A percentile compares a stretch with the other conserved stretches of the same genome.
These are phyloP conservation scores for Aciculosporium take DNA, from an alignment of 2,329 filamentous ascomycete genomes.

Conservation along the genomic window DNA sequence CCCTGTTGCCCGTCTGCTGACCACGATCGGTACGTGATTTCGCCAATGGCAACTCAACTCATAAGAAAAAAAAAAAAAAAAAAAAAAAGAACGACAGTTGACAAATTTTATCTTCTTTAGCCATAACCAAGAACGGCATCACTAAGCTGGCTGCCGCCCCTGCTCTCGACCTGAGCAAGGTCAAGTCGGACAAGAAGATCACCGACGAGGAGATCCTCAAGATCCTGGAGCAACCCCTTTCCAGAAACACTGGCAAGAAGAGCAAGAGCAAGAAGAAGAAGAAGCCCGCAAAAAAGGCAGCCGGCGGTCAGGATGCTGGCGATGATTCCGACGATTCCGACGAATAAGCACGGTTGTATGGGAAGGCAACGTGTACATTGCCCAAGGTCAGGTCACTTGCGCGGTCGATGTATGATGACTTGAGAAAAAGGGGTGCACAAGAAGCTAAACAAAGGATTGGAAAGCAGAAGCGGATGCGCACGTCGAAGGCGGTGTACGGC, in stretches of 20 bases:
- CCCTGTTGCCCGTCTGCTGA: slow-evolving; percentile 74
- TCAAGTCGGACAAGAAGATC: slow-evolving; percentile 96
- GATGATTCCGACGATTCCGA: slow-evolving; percentile 20
- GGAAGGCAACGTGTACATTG: not conserved
- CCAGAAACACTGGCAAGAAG: slow-evolving; percentile 81
- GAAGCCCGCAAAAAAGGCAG: slow-evolving; percentile 36
- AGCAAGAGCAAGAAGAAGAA: slow-evolving; percentile 75
- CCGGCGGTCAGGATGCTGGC: slow-evolving; percentile 20
- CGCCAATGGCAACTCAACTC: no score
- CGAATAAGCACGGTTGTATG: slow-evolving; percentile 7
- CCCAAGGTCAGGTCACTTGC: not conserved
- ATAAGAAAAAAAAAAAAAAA: no score
- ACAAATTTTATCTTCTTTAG: slow-evolving; percentile 18
- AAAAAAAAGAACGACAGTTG: slow-evolving; percentile 26
- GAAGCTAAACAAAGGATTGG: not conserved
- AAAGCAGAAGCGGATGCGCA: not conserved
- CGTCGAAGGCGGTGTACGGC: not conserved
- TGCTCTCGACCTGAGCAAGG: slow-evolving; percentile 61
- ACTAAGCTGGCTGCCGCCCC: slow-evolving; percentile 70
- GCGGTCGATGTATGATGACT: not conserved
- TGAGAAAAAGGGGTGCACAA: not conserved
- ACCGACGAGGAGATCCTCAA: slow-evolving; percentile 88
- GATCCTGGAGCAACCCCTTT: slow-evolving; percentile 78
- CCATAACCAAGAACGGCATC: slow-evolving; percentile 94
- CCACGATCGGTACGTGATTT: slow-evolving; percentile 67